phyloP scores from a whole-genome alignment of 768 basidiomycete species.

The Leucogyrophana mollusca region DNA sequence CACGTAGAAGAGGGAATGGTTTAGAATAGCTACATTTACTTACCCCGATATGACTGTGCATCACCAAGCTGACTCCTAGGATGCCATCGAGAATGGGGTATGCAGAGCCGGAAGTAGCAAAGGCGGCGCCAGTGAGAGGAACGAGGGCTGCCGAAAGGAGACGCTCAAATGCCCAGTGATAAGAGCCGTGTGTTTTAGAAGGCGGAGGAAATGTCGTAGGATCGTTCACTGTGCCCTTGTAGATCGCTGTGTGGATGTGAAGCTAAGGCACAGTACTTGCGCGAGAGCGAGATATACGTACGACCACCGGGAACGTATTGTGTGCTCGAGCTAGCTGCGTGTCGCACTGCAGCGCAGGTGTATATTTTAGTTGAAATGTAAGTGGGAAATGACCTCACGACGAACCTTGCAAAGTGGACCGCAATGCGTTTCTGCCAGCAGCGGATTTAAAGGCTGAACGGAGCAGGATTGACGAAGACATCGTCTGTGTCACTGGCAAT shows the following conservation, averaged over 20 bases:
- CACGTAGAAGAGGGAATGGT: conserved; percentile 1
- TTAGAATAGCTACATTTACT: too few relatives aligned
- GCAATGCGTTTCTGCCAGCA: conserved; percentile 37
- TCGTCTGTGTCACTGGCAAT: conserved; percentile 23
- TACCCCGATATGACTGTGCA: conserved; percentile 96
- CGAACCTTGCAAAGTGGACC: conserved; percentile 44
- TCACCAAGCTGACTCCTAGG: conserved; percentile 81
- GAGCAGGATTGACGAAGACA: conserved; percentile 50
- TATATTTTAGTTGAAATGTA: neutral
- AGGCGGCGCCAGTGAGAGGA: conserved; percentile 85
- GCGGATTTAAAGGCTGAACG: conserved; percentile 43
- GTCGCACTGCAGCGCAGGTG: conserved; percentile 33
- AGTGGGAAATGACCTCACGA: neutral
- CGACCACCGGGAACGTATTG: conserved; percentile 71
- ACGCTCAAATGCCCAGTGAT: conserved; percentile 94
- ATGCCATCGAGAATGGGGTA: conserved; percentile 90
- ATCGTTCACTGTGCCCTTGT: conserved; percentile 93
- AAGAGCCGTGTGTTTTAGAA: conserved; percentile 80
- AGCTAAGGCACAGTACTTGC: neutral
- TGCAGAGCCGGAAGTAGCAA: conserved; percentile 69
- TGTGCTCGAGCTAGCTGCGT: conserved; percentile 32
- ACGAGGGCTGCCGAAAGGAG: conserved; percentile 84
- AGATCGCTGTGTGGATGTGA: conserved; percentile 55
- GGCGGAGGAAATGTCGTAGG: conserved; percentile 86
- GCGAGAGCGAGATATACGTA: conserved; percentile 34